Percentiles rank a stretch among this genome's conserved stretches.
Conservation (phyloP, 1,139 yeast genomes). For the Magnusiomyces suaveolens region DNA sequence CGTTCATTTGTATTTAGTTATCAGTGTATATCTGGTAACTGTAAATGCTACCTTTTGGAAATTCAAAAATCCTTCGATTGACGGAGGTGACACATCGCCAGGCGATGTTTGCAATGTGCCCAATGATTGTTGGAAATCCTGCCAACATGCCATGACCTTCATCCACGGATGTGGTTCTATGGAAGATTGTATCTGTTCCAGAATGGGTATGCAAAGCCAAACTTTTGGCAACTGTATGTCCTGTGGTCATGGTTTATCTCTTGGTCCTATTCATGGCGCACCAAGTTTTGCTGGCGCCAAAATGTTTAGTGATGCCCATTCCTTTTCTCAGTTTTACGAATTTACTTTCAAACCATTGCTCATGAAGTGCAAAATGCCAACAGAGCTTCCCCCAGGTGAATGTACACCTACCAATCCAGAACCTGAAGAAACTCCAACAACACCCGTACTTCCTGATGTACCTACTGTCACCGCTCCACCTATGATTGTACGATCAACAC, state of each 20-base stretch:
- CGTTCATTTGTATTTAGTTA: slow-evolving; percentile 4
- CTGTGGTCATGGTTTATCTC: slow-evolving; percentile 13
- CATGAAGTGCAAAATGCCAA: slow-evolving; percentile 6
- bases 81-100: slow-evolving; percentile 6
- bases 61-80: slow-evolving; percentile 5
- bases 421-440: background rate
- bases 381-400: slow-evolving; percentile 4
- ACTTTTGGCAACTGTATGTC: slow-evolving; percentile 11
- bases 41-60: slow-evolving; percentile 10
- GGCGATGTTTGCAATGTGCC: slow-evolving; percentile 12
- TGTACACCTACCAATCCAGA: slow-evolving; percentile 1
- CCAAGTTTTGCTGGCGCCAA: slow-evolving; percentile 9
- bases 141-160: slow-evolving; percentile 13
- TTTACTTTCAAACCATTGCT: slow-evolving; percentile 9
- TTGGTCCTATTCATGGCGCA: slow-evolving; percentile 2
- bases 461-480: slow-evolving; percentile 7
- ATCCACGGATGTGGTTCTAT: slow-evolving; percentile 7
- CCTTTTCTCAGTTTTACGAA: slow-evolving; percentile 12
- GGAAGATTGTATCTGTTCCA: slow-evolving; percentile 10
- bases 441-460: background rate
- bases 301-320: slow-evolving; percentile 4
- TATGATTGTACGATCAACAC: background rate
- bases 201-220: slow-evolving; percentile 1
- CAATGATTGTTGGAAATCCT: slow-evolving; percentile 13
- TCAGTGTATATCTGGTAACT: slow-evolving; percentile 6